Evolutionary conservation across 768 basidiomycete genomes (phyloP).

Genomic region (Amanita phalloides): DNA sequence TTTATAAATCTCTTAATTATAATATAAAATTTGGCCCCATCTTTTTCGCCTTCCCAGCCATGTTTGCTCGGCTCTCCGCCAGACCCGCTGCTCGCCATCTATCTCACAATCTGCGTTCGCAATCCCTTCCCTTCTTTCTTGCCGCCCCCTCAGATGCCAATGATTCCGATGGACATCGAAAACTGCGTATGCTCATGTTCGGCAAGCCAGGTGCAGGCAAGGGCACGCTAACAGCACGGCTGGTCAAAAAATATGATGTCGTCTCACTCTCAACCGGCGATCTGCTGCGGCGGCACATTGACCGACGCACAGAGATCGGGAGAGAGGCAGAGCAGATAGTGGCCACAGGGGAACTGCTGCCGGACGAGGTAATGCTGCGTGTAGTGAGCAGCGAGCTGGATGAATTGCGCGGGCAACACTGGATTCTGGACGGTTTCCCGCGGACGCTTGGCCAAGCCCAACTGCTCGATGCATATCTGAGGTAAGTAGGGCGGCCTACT

Average conservation of each 20-base stretch:
- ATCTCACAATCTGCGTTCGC: conserved; percentile 9
- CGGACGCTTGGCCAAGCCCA: conserved; percentile 79
- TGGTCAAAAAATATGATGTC: conserved; percentile 76
- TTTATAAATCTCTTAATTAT: neutral
- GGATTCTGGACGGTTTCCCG: conserved; percentile 92
- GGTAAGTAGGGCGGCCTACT: conserved; percentile 27
- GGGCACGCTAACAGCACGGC: conserved; percentile 68
- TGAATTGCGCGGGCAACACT: conserved; percentile 50
- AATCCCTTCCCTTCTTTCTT: conserved; percentile 43
- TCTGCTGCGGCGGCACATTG: conserved; percentile 75
- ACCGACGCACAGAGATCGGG: conserved; percentile 64
- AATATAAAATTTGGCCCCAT: too few relatives aligned
- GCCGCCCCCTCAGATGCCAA: conserved; percentile 16
- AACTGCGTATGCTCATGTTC: conserved; percentile 64
- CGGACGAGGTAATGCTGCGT: conserved; percentile 72
- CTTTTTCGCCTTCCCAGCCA: too few relatives aligned
- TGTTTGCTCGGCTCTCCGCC: too few relatives aligned
- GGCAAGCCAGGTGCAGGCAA: conserved; percentile 81
- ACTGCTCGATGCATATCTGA: conserved; percentile 66
- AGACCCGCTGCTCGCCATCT: too few relatives aligned
- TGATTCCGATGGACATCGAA: neutral
- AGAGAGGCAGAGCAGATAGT: conserved; percentile 68
- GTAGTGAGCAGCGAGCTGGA: conserved; percentile 69
- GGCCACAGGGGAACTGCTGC: conserved; percentile 64
- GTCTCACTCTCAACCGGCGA: conserved; percentile 76